Evolutionary conservation across 2,329 filamentous ascomycete genomes (phyloP), one percentile per base, ranked within the genome.

Genomic region (Emergomyces africanus): DNA sequence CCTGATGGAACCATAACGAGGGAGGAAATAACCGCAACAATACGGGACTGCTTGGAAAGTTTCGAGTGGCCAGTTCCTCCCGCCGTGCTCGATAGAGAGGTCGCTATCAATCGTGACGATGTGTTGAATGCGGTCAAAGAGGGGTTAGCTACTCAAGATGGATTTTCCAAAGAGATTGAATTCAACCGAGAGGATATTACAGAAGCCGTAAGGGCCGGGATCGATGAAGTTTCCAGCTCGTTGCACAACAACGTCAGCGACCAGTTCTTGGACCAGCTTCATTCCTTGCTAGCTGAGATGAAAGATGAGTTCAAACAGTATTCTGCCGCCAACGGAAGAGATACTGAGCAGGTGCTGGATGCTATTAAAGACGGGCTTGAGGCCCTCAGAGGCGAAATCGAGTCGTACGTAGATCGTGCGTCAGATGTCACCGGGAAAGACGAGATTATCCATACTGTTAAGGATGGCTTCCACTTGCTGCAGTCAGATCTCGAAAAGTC

Each of bases 131-230:
- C 91, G 3, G 87, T 97, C 18, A 86, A 86, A 65, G 90, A 95
- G 65, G 92, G 90, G 0, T 95, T 90, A 83, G 91, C 96, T 69
- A 88, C 85, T 59, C 95, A 95, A 95, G 95, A 74, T 91, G 91
- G 0, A 89, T 96, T 66, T 89, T 95, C 57, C 86, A 95, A 66
- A 80, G 61, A 61, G 37, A 63, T 64, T 15, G 62, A 65, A 35
- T 56, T 65, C 30, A 59, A 49, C 35, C 57, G 37, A 8, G 48
- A 58, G 5, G 57, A 51, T 23, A 51, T 58, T 10, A 33, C 46
- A 23, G 48, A 58, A 33, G 57, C 57, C 20, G 48, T 57, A 18
- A 37, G 23, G 35, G 48, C 39, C 25, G 59, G 59, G n/a, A 14
- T 58, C 57, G 74, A 79, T 35, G 77, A 83, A 64, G 74, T 85